These are phyloP conservation scores for Mycosarcoma maydis DNA, from an alignment of 1,284 basidiomycete genomes.

Conservation along the genomic window DNA sequence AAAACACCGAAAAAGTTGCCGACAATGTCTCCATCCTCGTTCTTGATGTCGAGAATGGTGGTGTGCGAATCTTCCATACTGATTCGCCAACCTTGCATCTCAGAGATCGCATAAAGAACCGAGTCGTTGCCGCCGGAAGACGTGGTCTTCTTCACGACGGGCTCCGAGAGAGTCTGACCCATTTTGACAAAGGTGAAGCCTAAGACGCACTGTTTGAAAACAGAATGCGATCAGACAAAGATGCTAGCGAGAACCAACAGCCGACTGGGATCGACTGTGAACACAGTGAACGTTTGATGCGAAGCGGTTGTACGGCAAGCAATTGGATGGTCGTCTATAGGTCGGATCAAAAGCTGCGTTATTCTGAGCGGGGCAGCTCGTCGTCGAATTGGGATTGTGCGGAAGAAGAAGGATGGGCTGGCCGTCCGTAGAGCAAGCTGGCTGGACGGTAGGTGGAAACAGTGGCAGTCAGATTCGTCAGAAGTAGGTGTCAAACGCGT, in stretches of 20 bases:
- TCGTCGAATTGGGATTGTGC: no score
- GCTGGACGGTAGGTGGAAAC: no score
- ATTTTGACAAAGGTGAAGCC: constrained; percentile 37
- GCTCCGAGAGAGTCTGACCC: constrained; percentile 70
- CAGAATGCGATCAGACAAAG: constrained; percentile 3
- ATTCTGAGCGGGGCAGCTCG: no score
- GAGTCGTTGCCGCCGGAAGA: constrained; percentile 80
- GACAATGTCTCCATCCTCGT: constrained; percentile 56
- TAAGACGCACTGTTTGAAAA: constrained; percentile 3
- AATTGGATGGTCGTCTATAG: no score
- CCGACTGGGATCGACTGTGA: background rate
- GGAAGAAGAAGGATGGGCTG: no score
- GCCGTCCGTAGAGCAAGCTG: no score
- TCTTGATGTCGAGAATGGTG: constrained; percentile 72
- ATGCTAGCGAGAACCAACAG: background rate
- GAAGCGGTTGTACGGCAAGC: no score
- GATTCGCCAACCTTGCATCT: constrained; percentile 99
- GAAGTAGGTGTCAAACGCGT: no score
- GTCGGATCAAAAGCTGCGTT: no score
- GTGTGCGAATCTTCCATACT: constrained; percentile 98
- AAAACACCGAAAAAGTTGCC: constrained; percentile 90
- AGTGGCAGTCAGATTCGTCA: no score
- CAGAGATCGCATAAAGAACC: constrained; percentile 83
- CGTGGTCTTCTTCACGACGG: constrained; percentile 83
- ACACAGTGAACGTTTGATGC: background rate